A percentile compares a stretch with the other conserved stretches of the same genome.
Evolutionary conservation across 768 basidiomycete genomes (phyloP).

Genomic region (Termitomyces heimii): DNA sequence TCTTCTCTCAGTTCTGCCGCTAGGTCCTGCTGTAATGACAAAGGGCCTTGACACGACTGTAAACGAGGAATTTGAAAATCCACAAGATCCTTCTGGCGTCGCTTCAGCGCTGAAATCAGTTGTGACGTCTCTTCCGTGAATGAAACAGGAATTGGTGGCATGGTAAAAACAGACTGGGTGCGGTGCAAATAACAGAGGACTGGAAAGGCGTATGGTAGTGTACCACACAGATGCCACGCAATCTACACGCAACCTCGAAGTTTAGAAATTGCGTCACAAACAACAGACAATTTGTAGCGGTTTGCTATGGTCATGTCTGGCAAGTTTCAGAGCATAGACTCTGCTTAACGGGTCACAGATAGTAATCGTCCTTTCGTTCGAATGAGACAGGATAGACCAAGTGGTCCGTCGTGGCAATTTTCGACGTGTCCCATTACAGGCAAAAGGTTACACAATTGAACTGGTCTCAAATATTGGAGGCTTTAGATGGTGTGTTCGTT

Average conservation of each 20-base stretch:
- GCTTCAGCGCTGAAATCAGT: slow-evolving; percentile 45
- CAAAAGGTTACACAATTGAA: too few relatives aligned
- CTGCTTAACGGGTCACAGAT: too few relatives aligned
- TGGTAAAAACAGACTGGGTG: slow-evolving; percentile 15
- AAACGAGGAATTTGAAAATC: slow-evolving; percentile 75
- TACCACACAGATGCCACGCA: not conserved
- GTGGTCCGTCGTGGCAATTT: too few relatives aligned
- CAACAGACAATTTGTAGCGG: not conserved
- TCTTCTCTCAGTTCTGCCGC: slow-evolving; percentile 76
- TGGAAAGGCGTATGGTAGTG: not conserved
- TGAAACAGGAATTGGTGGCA: slow-evolving; percentile 58
- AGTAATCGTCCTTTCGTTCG: too few relatives aligned
- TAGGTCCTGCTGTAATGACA: slow-evolving; percentile 64
- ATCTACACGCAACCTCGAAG: not conserved
- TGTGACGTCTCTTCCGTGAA: slow-evolving; percentile 46
- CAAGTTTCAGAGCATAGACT: too few relatives aligned
- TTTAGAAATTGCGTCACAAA: not conserved
- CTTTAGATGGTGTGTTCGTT: too few relatives aligned
- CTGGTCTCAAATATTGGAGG: too few relatives aligned
- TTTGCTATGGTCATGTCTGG: too few relatives aligned
- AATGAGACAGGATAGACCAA: too few relatives aligned
- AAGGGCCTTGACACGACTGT: slow-evolving; percentile 59
- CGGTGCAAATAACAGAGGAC: not conserved
- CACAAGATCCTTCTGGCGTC: slow-evolving; percentile 57
- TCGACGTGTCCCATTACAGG: too few relatives aligned